Conservation (phyloP, 2,329 filamentous ascomycete genomes). For the Pseudocercospora ulei region DNA sequence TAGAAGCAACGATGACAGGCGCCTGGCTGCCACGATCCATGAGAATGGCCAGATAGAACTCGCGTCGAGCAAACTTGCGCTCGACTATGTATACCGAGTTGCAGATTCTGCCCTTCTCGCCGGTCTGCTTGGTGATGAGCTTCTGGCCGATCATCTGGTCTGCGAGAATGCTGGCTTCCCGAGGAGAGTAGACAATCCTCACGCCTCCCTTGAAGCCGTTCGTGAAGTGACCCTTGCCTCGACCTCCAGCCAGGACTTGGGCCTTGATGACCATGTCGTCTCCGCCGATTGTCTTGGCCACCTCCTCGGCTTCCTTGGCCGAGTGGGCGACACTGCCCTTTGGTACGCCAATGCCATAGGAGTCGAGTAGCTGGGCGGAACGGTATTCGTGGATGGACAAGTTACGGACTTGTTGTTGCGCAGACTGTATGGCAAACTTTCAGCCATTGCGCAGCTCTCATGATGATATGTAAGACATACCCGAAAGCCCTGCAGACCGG, state of each 20-base stretch:
- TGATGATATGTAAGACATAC: conserved; percentile 38
- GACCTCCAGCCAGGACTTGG: conserved; percentile 92
- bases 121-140: conserved; percentile 98
- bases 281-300: conserved; percentile 78
- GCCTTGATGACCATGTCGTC: conserved; percentile 99
- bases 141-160: conserved; percentile 99
- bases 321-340: conserved; percentile 77
- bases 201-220: conserved; percentile 99
- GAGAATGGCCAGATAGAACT: conserved; percentile 97
- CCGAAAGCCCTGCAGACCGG: conserved; percentile 67
- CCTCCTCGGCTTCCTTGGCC: conserved; percentile 76
- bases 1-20: conserved; percentile 94
- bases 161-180: conserved; percentile 92
- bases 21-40: conserved; percentile 91
- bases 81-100: conserved; percentile 98
- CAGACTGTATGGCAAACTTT: conserved; percentile 39
- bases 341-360: conserved; percentile 89
- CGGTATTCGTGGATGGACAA: conserved; percentile 98
- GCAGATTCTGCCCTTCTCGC: conserved; percentile 84
- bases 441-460: conserved; percentile 17
- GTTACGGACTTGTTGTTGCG: conserved; percentile 67
- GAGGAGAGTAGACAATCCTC: conserved; percentile 94
- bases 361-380: conserved; percentile 78
- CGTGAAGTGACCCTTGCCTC: conserved; percentile 95
- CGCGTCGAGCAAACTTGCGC: conserved; percentile 96